Percentiles rank a stretch among this genome's conserved stretches.
phyloP scores from a whole-genome alignment of 2,329 filamentous ascomycete genomes.

The Cladosporium sp. region DNA sequence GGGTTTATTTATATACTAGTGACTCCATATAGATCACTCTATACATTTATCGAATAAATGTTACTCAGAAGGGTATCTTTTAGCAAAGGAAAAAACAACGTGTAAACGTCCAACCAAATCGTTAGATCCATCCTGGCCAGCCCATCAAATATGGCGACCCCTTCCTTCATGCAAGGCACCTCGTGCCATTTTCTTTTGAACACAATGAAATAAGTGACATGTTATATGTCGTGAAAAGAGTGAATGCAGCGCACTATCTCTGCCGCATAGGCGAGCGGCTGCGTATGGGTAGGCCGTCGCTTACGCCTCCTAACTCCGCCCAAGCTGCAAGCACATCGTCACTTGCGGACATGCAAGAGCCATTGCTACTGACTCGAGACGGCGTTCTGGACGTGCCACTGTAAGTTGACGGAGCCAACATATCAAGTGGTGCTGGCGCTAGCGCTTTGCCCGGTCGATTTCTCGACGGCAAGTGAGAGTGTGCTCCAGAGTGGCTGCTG shows the following conservation, averaged over 20 bases:
- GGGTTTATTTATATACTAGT: not conserved
- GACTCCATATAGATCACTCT: not conserved
- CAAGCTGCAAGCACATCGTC: constrained; percentile 52
- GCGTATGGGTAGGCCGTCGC: constrained; percentile 9
- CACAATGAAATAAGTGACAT: constrained; percentile 5
- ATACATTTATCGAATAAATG: constrained; percentile 4
- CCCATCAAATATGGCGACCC: not conserved
- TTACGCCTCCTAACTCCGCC: constrained; percentile 47
- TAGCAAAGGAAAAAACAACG: not conserved
- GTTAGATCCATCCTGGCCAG: constrained; percentile 1
- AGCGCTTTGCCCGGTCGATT: not conserved
- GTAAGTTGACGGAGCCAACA: constrained; percentile 9
- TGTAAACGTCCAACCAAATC: constrained; percentile 1
- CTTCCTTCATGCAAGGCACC: not conserved
- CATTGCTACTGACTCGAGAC: constrained; percentile 26
- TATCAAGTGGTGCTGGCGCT: not conserved
- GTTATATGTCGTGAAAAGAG: not conserved
- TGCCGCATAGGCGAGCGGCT: constrained; percentile 10
- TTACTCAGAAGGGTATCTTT: constrained; percentile 14
- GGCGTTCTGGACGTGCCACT: constrained; percentile 1
- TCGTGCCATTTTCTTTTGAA: not conserved
- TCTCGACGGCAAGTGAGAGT: constrained; percentile 1
- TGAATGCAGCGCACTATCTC: not conserved
- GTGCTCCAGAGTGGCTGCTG: not conserved
- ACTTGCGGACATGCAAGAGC: constrained; percentile 43